Base-by-base conservation (phyloP, 2,329 filamentous ascomycete species). In the Botrytis elliptica region DNA sequence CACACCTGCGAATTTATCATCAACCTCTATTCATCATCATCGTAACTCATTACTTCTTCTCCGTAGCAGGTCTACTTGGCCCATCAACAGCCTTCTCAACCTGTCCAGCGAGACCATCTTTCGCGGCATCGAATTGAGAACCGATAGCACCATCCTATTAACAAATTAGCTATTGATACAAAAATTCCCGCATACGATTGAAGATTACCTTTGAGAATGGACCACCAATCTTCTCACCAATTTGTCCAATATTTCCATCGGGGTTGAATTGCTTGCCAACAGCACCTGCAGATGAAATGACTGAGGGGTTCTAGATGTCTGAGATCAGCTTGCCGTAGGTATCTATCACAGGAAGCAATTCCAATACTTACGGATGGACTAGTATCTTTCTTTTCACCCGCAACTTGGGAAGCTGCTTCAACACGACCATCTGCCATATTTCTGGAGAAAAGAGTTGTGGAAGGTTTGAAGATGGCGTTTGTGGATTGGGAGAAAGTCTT, bases 1-100 rank as follows among this genome's bases (percentile, higher is more conserved):
- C 33, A 2, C 25, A n/a, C 25, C 65, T 7, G 38, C n/a, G 6
- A 22, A 25, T 10, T 65, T 18, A 65, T 66, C 64, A 38, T 9
- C 22, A 25, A 3, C 29, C 12, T n/a, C 33, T 25, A 1, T n/a
- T 67, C 46, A 55, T 29, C 25, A 5, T 29, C 46, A 5, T 29
- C 46, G 1, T 7, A 12, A 22, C 14, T 8, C 36, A 40, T 67
- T 29, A 67, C 46, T 67, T 67, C 46, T 67, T 67, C 64, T 67
- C 44, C 7, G 65, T 67, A 67, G 65, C 65, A 40, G 65, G 65
- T 55, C 65, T 67, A 33, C 65, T 67, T 40, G 65, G 46, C n/a
- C 65, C 65, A 67, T 67, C 65, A 10, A 67, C 65, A 14, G 65
- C 65, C 36, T 67, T 67, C 16, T 67, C 65, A 55, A 67, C 65